Conservation (phyloP, 2,329 filamentous ascomycete genomes). For the Microsporum ferrugineum region DNA sequence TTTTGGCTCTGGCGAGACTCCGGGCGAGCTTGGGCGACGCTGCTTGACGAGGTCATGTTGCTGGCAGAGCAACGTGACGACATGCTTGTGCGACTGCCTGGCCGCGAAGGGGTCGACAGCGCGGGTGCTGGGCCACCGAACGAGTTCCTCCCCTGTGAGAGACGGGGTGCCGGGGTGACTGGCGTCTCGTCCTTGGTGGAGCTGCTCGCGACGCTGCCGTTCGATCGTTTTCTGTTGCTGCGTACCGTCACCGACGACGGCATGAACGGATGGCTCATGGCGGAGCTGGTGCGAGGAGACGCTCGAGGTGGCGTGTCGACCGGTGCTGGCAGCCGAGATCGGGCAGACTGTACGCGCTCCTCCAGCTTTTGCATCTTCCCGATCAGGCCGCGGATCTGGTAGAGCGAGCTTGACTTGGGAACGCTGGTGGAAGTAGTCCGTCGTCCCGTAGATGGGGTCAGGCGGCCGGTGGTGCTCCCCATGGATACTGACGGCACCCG, state of each 20-base stretch:
- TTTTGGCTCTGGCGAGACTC: slow-evolving; percentile 53
- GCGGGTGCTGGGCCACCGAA: slow-evolving; percentile 30
- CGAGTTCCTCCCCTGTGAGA: slow-evolving; percentile 34
- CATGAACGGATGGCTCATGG: slow-evolving; percentile 38
- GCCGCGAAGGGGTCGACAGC: slow-evolving; percentile 10
- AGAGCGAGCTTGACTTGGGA: slow-evolving; percentile 53
- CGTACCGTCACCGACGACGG: slow-evolving; percentile 48
- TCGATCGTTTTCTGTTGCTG: slow-evolving; percentile 31
- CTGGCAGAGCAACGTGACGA: slow-evolving; percentile 33
- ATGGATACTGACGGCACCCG: slow-evolving; percentile 50
- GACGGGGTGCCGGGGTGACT: slow-evolving; percentile 23
- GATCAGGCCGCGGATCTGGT: slow-evolving; percentile 85
- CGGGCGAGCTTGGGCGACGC: slow-evolving; percentile 39
- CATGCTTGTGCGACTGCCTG: slow-evolving; percentile 58
- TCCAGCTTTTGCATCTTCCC: slow-evolving; percentile 96
- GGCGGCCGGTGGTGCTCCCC: slow-evolving; percentile 29
- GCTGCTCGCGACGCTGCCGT: slow-evolving; percentile 33
- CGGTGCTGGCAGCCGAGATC: slow-evolving; percentile 82
- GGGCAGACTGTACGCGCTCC: slow-evolving; percentile 78
- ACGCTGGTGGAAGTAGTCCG: slow-evolving; percentile 18
- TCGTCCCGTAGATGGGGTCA: slow-evolving; percentile 36
- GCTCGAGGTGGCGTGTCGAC: slow-evolving; percentile 63
- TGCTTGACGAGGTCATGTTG: slow-evolving; percentile 29
- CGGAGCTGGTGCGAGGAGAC: slow-evolving; percentile 56
- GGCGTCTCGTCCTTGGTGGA: slow-evolving; percentile 22